phyloP scores from a whole-genome alignment of 441 rosid species.

The Pelargonium cotyledonis region DNA sequence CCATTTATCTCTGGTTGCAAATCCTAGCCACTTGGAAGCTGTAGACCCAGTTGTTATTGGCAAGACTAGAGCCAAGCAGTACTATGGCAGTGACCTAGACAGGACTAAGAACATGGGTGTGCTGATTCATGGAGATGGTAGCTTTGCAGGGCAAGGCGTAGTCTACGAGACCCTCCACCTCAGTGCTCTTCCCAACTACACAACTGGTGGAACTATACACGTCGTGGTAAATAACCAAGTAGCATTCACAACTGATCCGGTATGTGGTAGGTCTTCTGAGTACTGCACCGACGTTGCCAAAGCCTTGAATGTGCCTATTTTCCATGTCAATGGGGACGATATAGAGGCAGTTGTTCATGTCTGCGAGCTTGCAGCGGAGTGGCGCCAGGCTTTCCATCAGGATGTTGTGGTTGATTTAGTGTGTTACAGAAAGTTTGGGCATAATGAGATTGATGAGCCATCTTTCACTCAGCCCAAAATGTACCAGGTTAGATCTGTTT shows the following conservation, averaged over 20 bases:
- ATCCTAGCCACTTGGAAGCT: conserved; percentile 31
- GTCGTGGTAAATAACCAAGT: conserved; percentile 29
- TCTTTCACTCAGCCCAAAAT: conserved; percentile 31
- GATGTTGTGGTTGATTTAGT: conserved; percentile 30
- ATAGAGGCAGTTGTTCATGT: conserved; percentile 28
- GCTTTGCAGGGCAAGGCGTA: conserved; percentile 28
- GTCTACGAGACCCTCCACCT: conserved; percentile 29
- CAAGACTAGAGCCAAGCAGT: conserved; percentile 27
- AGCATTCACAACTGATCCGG: conserved; percentile 28
- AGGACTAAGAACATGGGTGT: conserved; percentile 26
- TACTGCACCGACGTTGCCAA: conserved; percentile 30
- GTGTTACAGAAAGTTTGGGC: conserved; percentile 26
- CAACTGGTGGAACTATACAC: conserved; percentile 27
- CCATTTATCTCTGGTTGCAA: conserved; percentile 27
- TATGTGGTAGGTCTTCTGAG: conserved; percentile 23
- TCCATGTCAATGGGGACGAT: conserved; percentile 29
- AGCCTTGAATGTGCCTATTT: conserved; percentile 27
- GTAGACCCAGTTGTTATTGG: conserved; percentile 30
- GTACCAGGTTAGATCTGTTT: conserved; percentile 21
- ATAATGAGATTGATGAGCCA: conserved; percentile 27
- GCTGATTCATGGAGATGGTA: conserved; percentile 28
- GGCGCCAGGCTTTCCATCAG: conserved; percentile 27
- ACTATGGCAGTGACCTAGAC: conserved; percentile 20
- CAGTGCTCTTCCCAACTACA: conserved; percentile 26
- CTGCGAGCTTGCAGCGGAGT: conserved; percentile 29